Evolutionary conservation across 2,329 filamentous ascomycete species (phyloP).

Genomic region (Aaosphaeria arxii): DNA sequence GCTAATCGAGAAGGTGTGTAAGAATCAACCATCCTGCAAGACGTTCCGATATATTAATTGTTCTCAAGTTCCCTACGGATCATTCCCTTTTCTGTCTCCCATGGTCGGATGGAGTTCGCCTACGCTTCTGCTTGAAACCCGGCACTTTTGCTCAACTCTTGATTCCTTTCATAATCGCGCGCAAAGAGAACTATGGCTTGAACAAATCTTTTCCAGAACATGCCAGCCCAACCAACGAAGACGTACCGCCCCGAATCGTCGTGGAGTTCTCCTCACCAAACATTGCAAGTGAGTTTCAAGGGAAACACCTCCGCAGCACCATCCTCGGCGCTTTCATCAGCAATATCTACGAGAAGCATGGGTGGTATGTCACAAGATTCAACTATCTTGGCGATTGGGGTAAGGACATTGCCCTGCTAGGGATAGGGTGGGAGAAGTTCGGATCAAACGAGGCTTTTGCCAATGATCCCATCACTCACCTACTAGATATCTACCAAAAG

Average conservation of each 20-base stretch:
- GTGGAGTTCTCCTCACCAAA: constrained; percentile 75
- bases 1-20: constrained; percentile 20
- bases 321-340: constrained; percentile 63
- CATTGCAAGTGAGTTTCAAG: constrained; percentile 69
- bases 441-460: constrained; percentile 63
- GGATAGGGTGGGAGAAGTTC: constrained; percentile 64
- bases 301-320: constrained; percentile 64
- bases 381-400: constrained; percentile 72
- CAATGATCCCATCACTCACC: constrained; percentile 66
- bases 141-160: constrained; percentile 57
- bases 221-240: constrained; percentile 50
- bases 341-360: constrained; percentile 57
- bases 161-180: constrained; percentile 60
- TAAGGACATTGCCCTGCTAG: constrained; percentile 60
- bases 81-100: constrained; percentile 65
- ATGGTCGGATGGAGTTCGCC: constrained; percentile 56
- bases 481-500: constrained; percentile 68
- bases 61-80: constrained; percentile 58
- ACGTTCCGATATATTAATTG: neutral
- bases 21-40: neutral
- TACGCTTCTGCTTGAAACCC: constrained; percentile 66
- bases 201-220: constrained; percentile 46
- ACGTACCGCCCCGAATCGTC: constrained; percentile 55
- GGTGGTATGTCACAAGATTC: constrained; percentile 60
- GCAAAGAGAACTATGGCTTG: constrained; percentile 54